A percentile compares a stretch with the other conserved stretches of the same genome.
phyloP scores from a whole-genome alignment of 768 basidiomycete species.

The Coprinopsis strossmayeri region DNA sequence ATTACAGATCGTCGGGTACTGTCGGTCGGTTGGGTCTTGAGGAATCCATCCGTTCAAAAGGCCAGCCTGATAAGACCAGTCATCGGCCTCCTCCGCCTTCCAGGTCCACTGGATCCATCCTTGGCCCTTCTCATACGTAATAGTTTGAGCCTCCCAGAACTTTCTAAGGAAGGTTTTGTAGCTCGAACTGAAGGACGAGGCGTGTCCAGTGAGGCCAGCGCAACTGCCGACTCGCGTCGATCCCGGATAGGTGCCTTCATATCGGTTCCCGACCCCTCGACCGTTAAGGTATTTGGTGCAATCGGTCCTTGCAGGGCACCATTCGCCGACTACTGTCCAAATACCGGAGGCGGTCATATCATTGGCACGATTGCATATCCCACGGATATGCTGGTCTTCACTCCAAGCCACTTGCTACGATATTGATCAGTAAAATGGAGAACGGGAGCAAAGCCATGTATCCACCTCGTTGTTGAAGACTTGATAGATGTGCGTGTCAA shows the following conservation, averaged over 20 bases:
- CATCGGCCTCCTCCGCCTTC: constrained; percentile 78
- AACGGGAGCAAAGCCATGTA: no score
- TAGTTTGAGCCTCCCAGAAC: constrained; percentile 80
- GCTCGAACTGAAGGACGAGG: constrained; percentile 57
- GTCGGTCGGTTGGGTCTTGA: constrained; percentile 32
- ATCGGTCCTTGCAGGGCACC: constrained; percentile 70
- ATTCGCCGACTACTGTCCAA: constrained; percentile 85
- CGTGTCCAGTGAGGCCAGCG: constrained; percentile 59
- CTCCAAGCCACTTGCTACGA: constrained; percentile 33
- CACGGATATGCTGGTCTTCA: constrained; percentile 47
- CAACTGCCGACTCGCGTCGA: constrained; percentile 67
- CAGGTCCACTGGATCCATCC: constrained; percentile 83
- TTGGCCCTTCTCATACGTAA: constrained; percentile 55
- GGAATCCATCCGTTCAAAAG: constrained; percentile 84
- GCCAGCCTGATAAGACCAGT: constrained; percentile 86
- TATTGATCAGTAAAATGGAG: no score
- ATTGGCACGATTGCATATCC: constrained; percentile 42
- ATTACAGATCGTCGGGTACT: constrained; percentile 39
- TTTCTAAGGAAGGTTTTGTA: constrained; percentile 79
- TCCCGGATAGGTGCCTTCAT: constrained; percentile 57
- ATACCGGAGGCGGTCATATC: constrained; percentile 48
- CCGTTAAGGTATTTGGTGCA: constrained; percentile 84
- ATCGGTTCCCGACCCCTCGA: constrained; percentile 60
- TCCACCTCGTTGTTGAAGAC: constrained; percentile 55
- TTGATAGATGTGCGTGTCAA: constrained; percentile 78